phyloP scores from a whole-genome alignment of 345 rosid genomes.

The Pugionium cornutum region DNA sequence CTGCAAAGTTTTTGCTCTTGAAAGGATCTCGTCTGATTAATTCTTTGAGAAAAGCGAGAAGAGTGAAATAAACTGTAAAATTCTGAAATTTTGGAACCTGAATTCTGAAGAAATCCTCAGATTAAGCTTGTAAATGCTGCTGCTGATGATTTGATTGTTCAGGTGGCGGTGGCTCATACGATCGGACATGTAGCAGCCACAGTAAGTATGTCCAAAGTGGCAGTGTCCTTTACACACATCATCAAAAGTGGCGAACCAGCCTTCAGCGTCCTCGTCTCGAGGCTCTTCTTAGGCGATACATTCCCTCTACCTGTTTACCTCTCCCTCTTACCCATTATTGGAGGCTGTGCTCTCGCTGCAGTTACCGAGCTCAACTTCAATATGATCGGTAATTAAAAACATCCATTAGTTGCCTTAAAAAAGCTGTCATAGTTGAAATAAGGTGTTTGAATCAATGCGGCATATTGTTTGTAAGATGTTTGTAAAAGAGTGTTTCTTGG shows the following conservation, averaged over 20 bases:
- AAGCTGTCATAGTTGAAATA: background rate
- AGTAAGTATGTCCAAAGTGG: slow-evolving; percentile 96
- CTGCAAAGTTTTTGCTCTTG: background rate
- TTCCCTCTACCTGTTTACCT: slow-evolving; percentile 76
- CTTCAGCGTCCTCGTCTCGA: slow-evolving; percentile 80
- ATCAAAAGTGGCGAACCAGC: slow-evolving; percentile 98
- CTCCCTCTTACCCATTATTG: slow-evolving; percentile 84
- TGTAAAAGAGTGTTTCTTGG: slow-evolving; percentile 10
- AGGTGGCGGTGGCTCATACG: slow-evolving; percentile 98
- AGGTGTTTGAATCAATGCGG: slow-evolving; percentile 11
- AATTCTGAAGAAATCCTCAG: background rate
- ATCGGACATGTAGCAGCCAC: slow-evolving; percentile 99
- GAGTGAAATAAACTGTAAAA: background rate
- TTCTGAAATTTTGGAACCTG: slow-evolving; percentile 15
- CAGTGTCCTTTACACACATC: slow-evolving; percentile 94
- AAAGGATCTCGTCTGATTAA: background rate
- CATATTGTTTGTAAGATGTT: background rate
- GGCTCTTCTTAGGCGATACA: slow-evolving; percentile 70
- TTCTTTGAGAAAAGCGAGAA: background rate
- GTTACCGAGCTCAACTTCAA: slow-evolving; percentile 91
- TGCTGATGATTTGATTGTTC: slow-evolving; percentile 24
- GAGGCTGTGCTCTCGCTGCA: slow-evolving; percentile 94
- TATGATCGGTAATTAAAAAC: slow-evolving; percentile 63
- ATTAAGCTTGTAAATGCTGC: background rate
- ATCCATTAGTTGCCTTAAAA: background rate